A percentile compares a stretch with the other conserved stretches of the same genome.
phyloP scores from a whole-genome alignment of 257 asterid genomes.

The Ligustrum vulgare region DNA sequence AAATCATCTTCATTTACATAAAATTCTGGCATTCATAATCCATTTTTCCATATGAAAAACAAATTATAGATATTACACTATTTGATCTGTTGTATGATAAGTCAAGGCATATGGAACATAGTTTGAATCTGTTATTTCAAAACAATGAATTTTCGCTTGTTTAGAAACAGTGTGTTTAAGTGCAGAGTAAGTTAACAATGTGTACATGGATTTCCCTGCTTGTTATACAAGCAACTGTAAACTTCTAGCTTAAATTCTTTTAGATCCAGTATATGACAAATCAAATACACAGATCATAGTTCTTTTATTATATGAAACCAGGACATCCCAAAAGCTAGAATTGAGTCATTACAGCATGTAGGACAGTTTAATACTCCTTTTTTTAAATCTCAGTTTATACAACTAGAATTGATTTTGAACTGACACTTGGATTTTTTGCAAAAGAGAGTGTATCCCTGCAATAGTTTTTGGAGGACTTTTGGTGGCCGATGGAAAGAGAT shows the following conservation, averaged over 20 bases:
- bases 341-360: constrained; percentile 12
- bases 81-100: neutral
- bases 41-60: neutral
- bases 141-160: neutral
- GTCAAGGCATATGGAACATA: neutral
- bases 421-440: constrained; percentile 50
- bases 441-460: constrained; percentile 96
- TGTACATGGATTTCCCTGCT: neutral
- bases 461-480: constrained; percentile 70
- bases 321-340: neutral
- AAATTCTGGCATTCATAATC: neutral
- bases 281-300: neutral
- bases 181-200: neutral
- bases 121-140: neutral
- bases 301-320: no score
- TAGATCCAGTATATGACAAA: neutral
- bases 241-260: neutral
- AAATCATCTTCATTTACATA: neutral
- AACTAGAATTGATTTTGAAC: constrained; percentile 36
- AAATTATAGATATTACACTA: neutral
- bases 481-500: constrained; percentile 51
- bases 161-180: neutral
- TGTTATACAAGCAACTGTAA: neutral
- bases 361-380: constrained; percentile 24
- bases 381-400: constrained; percentile 26